Conservation (phyloP, 1,139 yeast species). For the Zygotorulaspora mrakii region DNA sequence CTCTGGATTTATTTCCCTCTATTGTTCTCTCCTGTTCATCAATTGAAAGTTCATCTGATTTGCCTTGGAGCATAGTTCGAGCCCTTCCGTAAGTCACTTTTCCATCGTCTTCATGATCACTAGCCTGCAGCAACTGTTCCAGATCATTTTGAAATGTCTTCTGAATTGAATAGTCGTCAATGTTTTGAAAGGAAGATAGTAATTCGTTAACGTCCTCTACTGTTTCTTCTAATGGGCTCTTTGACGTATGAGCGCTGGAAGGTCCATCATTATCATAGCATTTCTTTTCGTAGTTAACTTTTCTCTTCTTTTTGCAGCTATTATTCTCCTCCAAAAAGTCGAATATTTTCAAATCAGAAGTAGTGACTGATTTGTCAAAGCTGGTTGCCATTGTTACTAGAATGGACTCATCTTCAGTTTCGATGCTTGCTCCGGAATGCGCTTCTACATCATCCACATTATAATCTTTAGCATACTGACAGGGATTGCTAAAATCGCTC, state of each 20-base stretch:
- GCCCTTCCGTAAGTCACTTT: constrained; percentile 16
- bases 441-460: neutral
- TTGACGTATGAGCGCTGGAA: neutral
- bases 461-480: neutral
- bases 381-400: constrained; percentile 3
- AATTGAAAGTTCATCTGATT: constrained; percentile 16
- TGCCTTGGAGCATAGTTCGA: constrained; percentile 17
- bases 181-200: constrained; percentile 14
- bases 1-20: constrained; percentile 2
- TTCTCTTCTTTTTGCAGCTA: constrained; percentile 19
- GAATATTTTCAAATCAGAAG: constrained; percentile 16
- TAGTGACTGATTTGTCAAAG: neutral
- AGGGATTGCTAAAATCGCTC: neutral
- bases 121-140: constrained; percentile 8
- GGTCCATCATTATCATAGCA: constrained; percentile 1
- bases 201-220: constrained; percentile 16
- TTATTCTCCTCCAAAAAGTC: constrained; percentile 22
- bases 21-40: constrained; percentile 9
- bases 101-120: neutral
- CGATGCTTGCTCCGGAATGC: too few relatives aligned
- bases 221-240: constrained; percentile 12
- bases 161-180: constrained; percentile 9
- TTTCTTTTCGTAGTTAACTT: constrained; percentile 17
- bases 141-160: constrained; percentile 11
- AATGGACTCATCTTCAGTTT: neutral